Percentiles rank a stretch among this genome's conserved stretches.
phyloP scores from a whole-genome alignment of 129 eudicot species.

The Daucus carota region DH1_v3.0 NC_030381.2:39199501-39200000 shows the following conservation, averaged over 20 bases:
- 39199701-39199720: neutral
- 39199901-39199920: constrained; percentile 83
- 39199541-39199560: neutral
- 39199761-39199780: constrained; percentile 51
- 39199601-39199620: neutral
- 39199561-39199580: neutral
- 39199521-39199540: neutral
- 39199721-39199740: no score
- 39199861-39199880: constrained; percentile 70
- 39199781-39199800: constrained; percentile 96
- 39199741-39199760: no score
- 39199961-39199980: constrained; percentile 98
- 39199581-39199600: neutral
- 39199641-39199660: neutral
- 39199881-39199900: constrained; percentile 78
- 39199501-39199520: neutral
- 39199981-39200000: constrained; percentile 73
- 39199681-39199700: neutral
- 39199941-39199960: constrained; percentile 98
- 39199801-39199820: constrained; percentile 71
- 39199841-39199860: constrained; percentile 86
- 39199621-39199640: neutral
- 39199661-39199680: neutral
- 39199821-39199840: constrained; percentile 61
- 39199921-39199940: constrained; percentile 81